These are phyloP conservation scores for Kodamaea fungicola DNA, from an alignment of 1,139 yeast genomes.

Conservation along the genomic window DNA sequence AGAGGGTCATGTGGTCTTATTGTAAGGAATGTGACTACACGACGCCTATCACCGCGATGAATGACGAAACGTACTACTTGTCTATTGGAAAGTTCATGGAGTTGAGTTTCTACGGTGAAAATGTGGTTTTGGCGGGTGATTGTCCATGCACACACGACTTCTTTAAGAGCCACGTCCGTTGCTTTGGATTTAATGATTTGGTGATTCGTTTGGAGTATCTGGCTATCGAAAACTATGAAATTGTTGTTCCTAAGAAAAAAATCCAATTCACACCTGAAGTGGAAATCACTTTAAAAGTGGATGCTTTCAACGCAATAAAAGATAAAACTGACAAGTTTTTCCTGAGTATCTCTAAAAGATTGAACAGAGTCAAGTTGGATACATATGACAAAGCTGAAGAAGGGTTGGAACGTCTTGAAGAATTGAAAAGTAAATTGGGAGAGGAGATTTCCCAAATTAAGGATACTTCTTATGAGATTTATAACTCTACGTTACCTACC, in stretches of 20 bases:
- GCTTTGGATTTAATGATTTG: slow-evolving; percentile 77
- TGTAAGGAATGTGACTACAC: slow-evolving; percentile 76
- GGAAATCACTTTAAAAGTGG: slow-evolving; percentile 67
- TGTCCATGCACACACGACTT: slow-evolving; percentile 67
- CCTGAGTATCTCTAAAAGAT: slow-evolving; percentile 66
- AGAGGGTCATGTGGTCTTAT: slow-evolving; percentile 84
- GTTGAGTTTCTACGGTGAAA: slow-evolving; percentile 73
- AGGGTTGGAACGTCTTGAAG: slow-evolving; percentile 58
- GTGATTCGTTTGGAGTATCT: slow-evolving; percentile 80
- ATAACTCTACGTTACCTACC: slow-evolving; percentile 55
- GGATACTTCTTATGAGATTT: slow-evolving; percentile 49
- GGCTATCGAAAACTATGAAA: slow-evolving; percentile 68
- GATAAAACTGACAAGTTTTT: slow-evolving; percentile 61
- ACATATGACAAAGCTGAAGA: slow-evolving; percentile 68
- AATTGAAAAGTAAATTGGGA: slow-evolving; percentile 52
- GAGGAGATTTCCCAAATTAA: slow-evolving; percentile 49
- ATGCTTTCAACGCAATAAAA: slow-evolving; percentile 53
- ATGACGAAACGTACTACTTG: slow-evolving; percentile 83
- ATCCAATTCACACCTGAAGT: slow-evolving; percentile 71
- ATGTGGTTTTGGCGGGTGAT: slow-evolving; percentile 35
- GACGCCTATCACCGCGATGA: slow-evolving; percentile 82
- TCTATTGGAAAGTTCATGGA: slow-evolving; percentile 94
- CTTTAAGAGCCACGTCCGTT: slow-evolving; percentile 75
- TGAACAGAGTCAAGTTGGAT: slow-evolving; percentile 79
- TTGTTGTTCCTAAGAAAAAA: slow-evolving; percentile 72